Conservation (phyloP, 306 rosid genomes). For the Medicago ruthenica region DNA sequence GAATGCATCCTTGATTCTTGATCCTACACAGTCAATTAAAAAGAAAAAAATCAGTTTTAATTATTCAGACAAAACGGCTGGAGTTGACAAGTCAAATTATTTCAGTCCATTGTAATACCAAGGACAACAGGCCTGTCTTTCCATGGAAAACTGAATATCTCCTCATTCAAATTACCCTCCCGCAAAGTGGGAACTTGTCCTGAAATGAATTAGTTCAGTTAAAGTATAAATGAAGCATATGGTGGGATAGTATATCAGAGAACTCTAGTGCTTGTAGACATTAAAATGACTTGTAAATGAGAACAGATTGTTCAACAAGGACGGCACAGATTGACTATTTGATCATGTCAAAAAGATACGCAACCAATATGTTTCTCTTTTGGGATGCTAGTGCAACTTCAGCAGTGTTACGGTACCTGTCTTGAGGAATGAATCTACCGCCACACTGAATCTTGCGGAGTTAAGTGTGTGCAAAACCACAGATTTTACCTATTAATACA, state of each 20-base stretch:
- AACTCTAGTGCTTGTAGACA: constrained; percentile 23
- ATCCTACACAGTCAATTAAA: constrained; percentile 57
- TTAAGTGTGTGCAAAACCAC: constrained; percentile 97
- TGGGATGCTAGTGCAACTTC: constrained; percentile 38
- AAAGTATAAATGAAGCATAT: constrained; percentile 30
- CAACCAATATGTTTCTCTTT: not conserved
- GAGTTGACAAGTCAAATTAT: constrained; percentile 29
- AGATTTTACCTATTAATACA: constrained; percentile 74
- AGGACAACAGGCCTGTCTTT: constrained; percentile 87
- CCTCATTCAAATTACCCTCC: constrained; percentile 85
- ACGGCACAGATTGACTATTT: constrained; percentile 26
- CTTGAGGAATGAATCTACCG: constrained; percentile 82
- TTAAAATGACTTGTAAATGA: constrained; percentile 7
- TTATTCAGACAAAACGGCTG: constrained; percentile 38
- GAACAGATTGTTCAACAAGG: constrained; percentile 28
- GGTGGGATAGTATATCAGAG: constrained; percentile 20
- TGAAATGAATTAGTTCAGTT: constrained; percentile 46
- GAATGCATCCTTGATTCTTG: constrained; percentile 94
- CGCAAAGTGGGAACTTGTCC: constrained; percentile 86
- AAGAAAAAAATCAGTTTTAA: constrained; percentile 34
- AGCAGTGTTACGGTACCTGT: constrained; percentile 65
- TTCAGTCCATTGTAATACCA: constrained; percentile 56
- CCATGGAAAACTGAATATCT: constrained; percentile 88
- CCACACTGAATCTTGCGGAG: constrained; percentile 85
- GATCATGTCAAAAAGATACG: constrained; percentile 19